Evolutionary conservation across 768 basidiomycete species (phyloP), one percentile per base, ranked within the genome.

Genomic region (Pilatotrama ljubarskyi): DNA sequence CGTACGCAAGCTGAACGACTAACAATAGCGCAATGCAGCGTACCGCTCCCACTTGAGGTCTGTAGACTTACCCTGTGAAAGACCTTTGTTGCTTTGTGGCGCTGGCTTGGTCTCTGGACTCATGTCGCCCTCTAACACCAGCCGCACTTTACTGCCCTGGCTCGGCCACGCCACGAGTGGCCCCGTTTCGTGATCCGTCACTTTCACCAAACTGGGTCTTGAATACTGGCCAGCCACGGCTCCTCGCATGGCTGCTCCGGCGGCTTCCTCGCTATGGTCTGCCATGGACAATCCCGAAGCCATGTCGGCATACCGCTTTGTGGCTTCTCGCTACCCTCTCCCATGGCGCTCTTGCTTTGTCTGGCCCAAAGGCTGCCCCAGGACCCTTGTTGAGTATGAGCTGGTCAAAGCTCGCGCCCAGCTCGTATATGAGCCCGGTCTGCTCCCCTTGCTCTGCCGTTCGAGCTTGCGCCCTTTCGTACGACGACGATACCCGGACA

Each of bases 271-370:
- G 7, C 47, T 35, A 36, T 48, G 38, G 42, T 20, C 20, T 15
- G 49, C 49, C 10, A 51, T 51, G 29, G 36, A 20, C 29, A 10
- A 5, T 32, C 14, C 14, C 26, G 24, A 9, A 14, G 17, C 17
- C 25, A 20, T 37, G 29, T 32, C 29, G 14, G 55, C 47, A 32
- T 47, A 18, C 38, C 47, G 47, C 55, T 57, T 57, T 57, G 55
- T 57, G 40, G 55, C 44, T 25, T 46, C 54, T 24, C 29, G 29
- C n/a, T 20, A 20, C 24, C 46, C 35, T 38, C 38, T 32, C 14
- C 25, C 55, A 11, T 42, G 55, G 47, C 55, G n/a, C 38, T 10
- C 47, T 40, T 57, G 55, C 55, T 57, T 57, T 57, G 55, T 57
- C 47, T 18, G 26, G 20, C 22, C 17, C 55, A 57, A 57, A 57